phyloP scores from a whole-genome alignment of 495 filamentous ascomycete genomes.

The Chaetomium cochliodes region DNA sequence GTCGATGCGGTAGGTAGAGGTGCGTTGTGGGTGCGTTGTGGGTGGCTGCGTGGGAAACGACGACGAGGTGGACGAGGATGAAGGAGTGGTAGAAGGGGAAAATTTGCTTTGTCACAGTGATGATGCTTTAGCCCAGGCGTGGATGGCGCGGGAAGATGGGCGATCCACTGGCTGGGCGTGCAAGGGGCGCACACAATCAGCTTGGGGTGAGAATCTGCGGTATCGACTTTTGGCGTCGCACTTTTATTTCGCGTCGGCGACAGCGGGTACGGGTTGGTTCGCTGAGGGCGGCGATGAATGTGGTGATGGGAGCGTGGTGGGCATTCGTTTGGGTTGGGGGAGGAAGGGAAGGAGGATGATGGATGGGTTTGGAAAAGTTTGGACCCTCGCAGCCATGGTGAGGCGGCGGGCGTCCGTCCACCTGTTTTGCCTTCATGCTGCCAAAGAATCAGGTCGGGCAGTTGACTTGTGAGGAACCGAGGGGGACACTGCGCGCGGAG shows the following conservation, averaged over 20 bases:
- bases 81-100: constrained; percentile 18
- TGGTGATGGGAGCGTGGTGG: constrained; percentile 32
- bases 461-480: constrained; percentile 39
- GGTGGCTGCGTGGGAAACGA: constrained; percentile 10
- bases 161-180: constrained; percentile 33
- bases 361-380: constrained; percentile 34
- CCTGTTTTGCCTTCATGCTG: constrained; percentile 45
- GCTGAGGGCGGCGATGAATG: constrained; percentile 28
- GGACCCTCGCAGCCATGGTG: constrained; percentile 38
- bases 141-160: constrained; percentile 29
- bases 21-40: constrained; percentile 16
- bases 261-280: constrained; percentile 23
- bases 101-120: constrained; percentile 28
- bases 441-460: constrained; percentile 38
- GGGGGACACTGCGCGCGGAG: constrained; percentile 31
- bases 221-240: constrained; percentile 38
- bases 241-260: constrained; percentile 39
- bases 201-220: constrained; percentile 29
- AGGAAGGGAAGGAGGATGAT: constrained; percentile 23
- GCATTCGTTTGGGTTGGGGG: constrained; percentile 31
- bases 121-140: constrained; percentile 28
- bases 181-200: constrained; percentile 31
- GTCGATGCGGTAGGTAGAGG: constrained; percentile 20
- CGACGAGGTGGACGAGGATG: constrained; percentile 9
- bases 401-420: constrained; percentile 39